These are phyloP conservation scores for Pelargonium citronellum DNA, from an alignment of 441 rosid genomes.

Conservation along the genomic window DNA sequence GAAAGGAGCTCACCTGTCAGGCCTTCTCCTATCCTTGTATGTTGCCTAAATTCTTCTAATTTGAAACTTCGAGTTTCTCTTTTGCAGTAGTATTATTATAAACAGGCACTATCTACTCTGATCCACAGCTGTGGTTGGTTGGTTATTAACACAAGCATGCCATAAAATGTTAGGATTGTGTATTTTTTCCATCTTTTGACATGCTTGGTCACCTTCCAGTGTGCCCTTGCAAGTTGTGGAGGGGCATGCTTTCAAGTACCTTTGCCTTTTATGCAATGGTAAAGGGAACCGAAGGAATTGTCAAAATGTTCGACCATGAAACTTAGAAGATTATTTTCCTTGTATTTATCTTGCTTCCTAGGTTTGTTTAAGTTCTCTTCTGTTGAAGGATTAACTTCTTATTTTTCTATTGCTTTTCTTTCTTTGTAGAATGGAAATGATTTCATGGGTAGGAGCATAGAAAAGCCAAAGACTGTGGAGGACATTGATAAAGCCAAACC, in stretches of 20 bases:
- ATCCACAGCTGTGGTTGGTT: neutral
- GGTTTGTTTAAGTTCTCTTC: neutral
- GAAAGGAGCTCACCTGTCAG: constrained; percentile 83
- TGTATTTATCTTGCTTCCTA: constrained; percentile 13
- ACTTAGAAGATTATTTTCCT: neutral
- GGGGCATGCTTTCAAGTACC: neutral
- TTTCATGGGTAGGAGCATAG: constrained; percentile 43
- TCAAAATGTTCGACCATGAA: neutral
- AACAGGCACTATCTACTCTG: constrained; percentile 1
- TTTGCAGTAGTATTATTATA: constrained; percentile 14
- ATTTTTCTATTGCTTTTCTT: constrained; percentile 17
- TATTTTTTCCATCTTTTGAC: constrained; percentile 2
- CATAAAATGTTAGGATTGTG: neutral
- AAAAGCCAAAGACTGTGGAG: constrained; percentile 62
- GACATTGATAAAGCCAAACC: constrained; percentile 59
- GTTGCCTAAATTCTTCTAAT: constrained; percentile 18
- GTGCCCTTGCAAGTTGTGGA: neutral
- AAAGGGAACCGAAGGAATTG: constrained; percentile 10
- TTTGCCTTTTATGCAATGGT: neutral
- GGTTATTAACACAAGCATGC: neutral
- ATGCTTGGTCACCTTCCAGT: neutral
- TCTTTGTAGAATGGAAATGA: constrained; percentile 47
- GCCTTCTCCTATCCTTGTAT: constrained; percentile 63
- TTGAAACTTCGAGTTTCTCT: constrained; percentile 7
- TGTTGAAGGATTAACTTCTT: constrained; percentile 16